Base-by-base conservation (phyloP, 2,329 filamentous ascomycete species). In the Penicillium psychrosexuale region DNA sequence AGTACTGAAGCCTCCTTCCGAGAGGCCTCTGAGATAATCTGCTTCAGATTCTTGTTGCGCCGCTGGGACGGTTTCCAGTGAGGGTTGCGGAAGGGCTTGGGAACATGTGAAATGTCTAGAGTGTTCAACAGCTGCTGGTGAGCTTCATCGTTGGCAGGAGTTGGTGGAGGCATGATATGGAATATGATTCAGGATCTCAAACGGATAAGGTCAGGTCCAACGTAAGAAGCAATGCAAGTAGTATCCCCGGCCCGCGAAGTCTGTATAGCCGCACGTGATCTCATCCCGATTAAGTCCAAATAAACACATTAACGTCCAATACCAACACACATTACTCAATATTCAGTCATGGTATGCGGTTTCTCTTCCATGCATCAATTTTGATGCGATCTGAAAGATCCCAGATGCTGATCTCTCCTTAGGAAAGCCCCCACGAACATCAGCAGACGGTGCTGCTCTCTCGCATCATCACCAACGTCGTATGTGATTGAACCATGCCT, bases 11-110 rank as follows among this genome's bases (percentile, higher is more conserved):
- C 90, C 78, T 97, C 93, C 69, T 89, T 90, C 64, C 91, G 88
- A 22, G 89, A 85, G 12, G 89, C 90, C 68, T 99, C 94, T 56
- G 91, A 89, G 58, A 99, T 82, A 59, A 99, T 94, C 66, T 96
- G 90, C 76, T 97, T 97, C 75, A 97, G 87, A 75, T 96, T 97
- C 80, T 99, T 99, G 84, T 99, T 99, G 75, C 94, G 90, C 48
- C 94, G 91, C 74, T 92, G 88, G 62, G 93, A 91, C 15, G 94
- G 91, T 69, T 90, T 91, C 94, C 94, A 99, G 72, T 85, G 78
- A 3, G 88, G 80, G 71, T 91, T 96, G 73, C 93, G 92, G 80
- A 97, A 99, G 68, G 86, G 88, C 77, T 95, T 96, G 66, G 86
- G 86, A 69, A 90, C 84, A 56, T 86, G 84, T 73, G 94, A 88